Evolutionary conservation across 164 flowering plant species (phyloP), one percentile per base, ranked within the genome.

Genomic region (Berberis thunbergii): DNA sequence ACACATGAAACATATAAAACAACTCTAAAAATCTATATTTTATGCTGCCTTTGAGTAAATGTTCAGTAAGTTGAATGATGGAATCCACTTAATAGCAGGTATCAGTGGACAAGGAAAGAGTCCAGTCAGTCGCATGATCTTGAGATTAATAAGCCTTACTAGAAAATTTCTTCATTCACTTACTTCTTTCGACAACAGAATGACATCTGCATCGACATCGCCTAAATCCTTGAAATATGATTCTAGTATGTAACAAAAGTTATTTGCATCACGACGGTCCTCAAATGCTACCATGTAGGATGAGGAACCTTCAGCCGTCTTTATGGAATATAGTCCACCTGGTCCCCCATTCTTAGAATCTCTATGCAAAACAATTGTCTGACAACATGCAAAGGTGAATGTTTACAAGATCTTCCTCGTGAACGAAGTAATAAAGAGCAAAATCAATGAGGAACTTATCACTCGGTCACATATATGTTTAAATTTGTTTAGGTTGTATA

Each of bases 241-340:
- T 61, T 91, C 89, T 76, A 91, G 76, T 60, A 89, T 77, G 67
- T 73, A 79, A 70, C 91, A 83, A 76, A 94, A 91, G 72, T 94
- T 87, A 54, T 64, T 77, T 45, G 96, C 99, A 77, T 91, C 99
- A 61, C 62, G 75, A 12, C 70, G 90, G 64, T 91, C 94, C 75
- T 87, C 91, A 76, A 94, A 94, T 52, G 85, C 84, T 78, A 94
- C 78, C 40, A 72, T 74, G 66, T 79, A 83, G 41, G 90, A 70
- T 41, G 57, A 48, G 49, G 58, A 67, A 7, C 56, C 50, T 48
- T 65, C 70, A 40, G 72, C 73, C 62, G 49, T 67, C 67, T 81
- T 77, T 49, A 92, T 55, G 45, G 84, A 80, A 73, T 73, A 90
- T 41, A 85, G 70, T 58, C 97, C 94, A n/a, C 59, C 76, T 45